A percentile compares a stretch with the other conserved stretches of the same genome.
phyloP scores from a whole-genome alignment of 2,329 filamentous ascomycete species.

The Polytolypa hystricis region DNA sequence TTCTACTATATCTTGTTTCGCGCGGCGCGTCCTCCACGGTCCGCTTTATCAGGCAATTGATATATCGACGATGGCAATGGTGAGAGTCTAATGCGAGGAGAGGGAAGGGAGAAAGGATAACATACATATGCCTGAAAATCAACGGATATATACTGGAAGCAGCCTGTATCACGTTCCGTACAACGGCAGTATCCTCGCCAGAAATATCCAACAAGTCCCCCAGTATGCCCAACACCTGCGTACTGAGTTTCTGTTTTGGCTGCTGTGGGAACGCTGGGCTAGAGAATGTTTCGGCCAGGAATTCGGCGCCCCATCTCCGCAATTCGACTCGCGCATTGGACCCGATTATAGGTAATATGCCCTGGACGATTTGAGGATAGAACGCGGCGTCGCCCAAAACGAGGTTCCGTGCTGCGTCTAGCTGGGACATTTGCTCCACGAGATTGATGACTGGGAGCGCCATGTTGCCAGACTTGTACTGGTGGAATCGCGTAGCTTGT shows the following conservation, averaged over 20 bases:
- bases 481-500: too few relatives aligned
- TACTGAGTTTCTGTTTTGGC: slow-evolving; percentile 69
- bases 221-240: slow-evolving; percentile 67
- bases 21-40: too few relatives aligned
- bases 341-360: slow-evolving; percentile 83
- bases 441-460: slow-evolving; percentile 40
- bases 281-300: slow-evolving; percentile 89
- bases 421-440: slow-evolving; percentile 70
- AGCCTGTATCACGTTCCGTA: slow-evolving; percentile 79
- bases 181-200: slow-evolving; percentile 66
- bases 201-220: slow-evolving; percentile 57
- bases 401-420: slow-evolving; percentile 81
- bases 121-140: slow-evolving; percentile 89
- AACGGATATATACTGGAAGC: slow-evolving; percentile 88
- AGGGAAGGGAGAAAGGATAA: slow-evolving; percentile 23
- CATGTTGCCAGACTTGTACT: too few relatives aligned
- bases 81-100: too few relatives aligned
- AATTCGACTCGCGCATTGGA: slow-evolving; percentile 64
- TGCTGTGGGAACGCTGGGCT: slow-evolving; percentile 69
- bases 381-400: slow-evolving; percentile 77
- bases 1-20: slow-evolving; percentile 4
- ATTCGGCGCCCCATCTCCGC: slow-evolving; percentile 91
- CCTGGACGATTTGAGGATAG: slow-evolving; percentile 84
- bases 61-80: too few relatives aligned
- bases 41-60: not conserved